These are phyloP conservation scores for Amauroascus niger DNA, from an alignment of 2,329 filamentous ascomycete genomes.

Conservation along the genomic window DNA sequence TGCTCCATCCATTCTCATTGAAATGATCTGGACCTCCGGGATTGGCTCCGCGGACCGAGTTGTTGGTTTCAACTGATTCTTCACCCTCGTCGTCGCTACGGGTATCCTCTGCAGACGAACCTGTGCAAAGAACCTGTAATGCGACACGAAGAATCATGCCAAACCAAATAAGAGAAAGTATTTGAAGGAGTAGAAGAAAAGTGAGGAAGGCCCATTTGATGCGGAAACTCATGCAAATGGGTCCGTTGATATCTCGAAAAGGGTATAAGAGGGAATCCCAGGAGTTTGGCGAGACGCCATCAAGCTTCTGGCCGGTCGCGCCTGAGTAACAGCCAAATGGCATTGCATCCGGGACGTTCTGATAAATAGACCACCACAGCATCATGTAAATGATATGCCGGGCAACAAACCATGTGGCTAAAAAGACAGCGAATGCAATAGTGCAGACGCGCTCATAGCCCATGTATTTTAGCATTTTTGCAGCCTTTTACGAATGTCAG, in stretches of 20 bases:
- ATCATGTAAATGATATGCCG: conserved; percentile 72
- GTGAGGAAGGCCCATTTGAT: conserved; percentile 70
- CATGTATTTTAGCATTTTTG: conserved; percentile 89
- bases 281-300: conserved; percentile 34
- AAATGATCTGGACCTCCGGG: conserved; percentile 22
- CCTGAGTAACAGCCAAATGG: conserved; percentile 62
- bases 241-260: conserved; percentile 59
- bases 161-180: conserved; percentile 79
- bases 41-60: conserved; percentile 19
- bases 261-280: conserved; percentile 61
- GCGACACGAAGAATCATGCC: conserved; percentile 77
- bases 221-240: conserved; percentile 67
- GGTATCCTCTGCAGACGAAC: conserved; percentile 69
- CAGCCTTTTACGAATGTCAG: conserved; percentile 46
- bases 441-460: conserved; percentile 70
- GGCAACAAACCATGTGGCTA: conserved; percentile 71
- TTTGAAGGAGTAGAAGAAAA: conserved; percentile 67
- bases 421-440: conserved; percentile 71
- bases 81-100: conserved; percentile 79
- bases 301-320: conserved; percentile 18
- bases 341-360: conserved; percentile 54
- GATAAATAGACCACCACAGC: conserved; percentile 74
- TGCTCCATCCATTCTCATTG: conserved; percentile 26
- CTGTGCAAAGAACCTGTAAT: conserved; percentile 60
- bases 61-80: conserved; percentile 26